These are phyloP conservation scores for Clavaria fumosa DNA, from an alignment of 768 basidiomycete species.

Conservation along the genomic window DNA sequence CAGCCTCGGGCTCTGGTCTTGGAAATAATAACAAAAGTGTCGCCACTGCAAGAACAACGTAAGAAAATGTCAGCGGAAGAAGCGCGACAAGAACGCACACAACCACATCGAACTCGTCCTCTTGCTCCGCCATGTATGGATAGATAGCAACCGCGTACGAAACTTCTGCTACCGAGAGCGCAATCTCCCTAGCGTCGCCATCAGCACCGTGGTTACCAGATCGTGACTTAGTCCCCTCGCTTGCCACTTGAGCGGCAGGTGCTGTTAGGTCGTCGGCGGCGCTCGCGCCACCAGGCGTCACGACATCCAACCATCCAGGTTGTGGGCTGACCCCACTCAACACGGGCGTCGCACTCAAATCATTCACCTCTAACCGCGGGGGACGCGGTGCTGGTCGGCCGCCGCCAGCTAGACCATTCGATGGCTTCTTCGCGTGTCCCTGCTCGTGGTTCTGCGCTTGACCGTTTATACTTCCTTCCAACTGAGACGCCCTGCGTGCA, in stretches of 20 bases:
- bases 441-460: too few relatives aligned
- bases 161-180: constrained; percentile 34
- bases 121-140: constrained; percentile 96
- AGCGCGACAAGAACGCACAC: constrained; percentile 41
- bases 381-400: constrained; percentile 32
- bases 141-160: constrained; percentile 98
- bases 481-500: constrained; percentile 59
- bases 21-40: constrained; percentile 86
- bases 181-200: constrained; percentile 22
- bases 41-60: constrained; percentile 54
- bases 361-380: constrained; percentile 55
- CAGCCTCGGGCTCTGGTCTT: constrained; percentile 96
- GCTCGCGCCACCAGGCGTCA: constrained; percentile 41
- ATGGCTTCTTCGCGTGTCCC: constrained; percentile 28
- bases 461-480: constrained; percentile 26
- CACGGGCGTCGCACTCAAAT: constrained; percentile 28
- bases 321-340: constrained; percentile 44
- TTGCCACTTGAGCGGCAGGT: constrained; percentile 20
- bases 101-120: constrained; percentile 95
- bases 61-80: constrained; percentile 4
- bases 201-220: neutral
- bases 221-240: constrained; percentile 1
- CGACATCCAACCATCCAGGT: constrained; percentile 62
- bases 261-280: constrained; percentile 23
- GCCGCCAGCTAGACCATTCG: constrained; percentile 15